A percentile compares a stretch with the other conserved stretches of the same genome.
These are phyloP conservation scores for Crithidia sp. DNA, from an alignment of 208 protist genomes.

Conservation along the genomic window DNA sequence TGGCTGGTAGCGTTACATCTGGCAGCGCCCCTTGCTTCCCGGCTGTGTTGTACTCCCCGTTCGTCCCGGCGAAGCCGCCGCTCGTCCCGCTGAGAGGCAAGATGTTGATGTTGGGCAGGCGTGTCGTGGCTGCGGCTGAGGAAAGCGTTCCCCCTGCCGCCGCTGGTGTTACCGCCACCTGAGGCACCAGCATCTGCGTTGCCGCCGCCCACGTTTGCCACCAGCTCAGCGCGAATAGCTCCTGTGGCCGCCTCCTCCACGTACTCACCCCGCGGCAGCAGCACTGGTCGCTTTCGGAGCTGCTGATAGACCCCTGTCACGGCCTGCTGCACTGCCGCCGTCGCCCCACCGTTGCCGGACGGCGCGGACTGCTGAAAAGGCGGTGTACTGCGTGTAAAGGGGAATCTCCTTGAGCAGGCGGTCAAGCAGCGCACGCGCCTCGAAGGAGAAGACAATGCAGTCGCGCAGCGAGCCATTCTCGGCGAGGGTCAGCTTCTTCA, in stretches of 20 bases:
- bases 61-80: not conserved
- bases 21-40: not conserved
- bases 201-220: not conserved
- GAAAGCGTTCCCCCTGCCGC: not conserved
- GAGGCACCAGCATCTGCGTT: not conserved
- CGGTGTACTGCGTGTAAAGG: constrained; percentile 54
- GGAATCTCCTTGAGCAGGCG: constrained; percentile 87
- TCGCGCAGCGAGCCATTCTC: constrained; percentile 74
- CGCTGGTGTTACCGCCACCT: not conserved
- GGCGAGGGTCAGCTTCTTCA: constrained; percentile 74
- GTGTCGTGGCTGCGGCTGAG: not conserved
- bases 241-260: constrained; percentile 58
- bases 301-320: constrained; percentile 60
- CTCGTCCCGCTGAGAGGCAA: not conserved
- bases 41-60: not conserved
- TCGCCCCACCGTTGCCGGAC: not conserved
- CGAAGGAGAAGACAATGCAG: constrained; percentile 82
- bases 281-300: constrained; percentile 65
- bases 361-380: not conserved
- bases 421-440: constrained; percentile 78
- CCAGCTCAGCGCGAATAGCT: constrained; percentile 43
- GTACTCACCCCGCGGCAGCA: constrained; percentile 66
- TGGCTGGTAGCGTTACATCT: constrained; percentile 40
- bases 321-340: constrained; percentile 16
- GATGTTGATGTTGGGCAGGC: constrained; percentile 5